Evolutionary conservation across 2,329 filamentous ascomycete genomes (phyloP), one percentile per base, ranked within the genome.

Genomic region (Plectosphaerella cucumerina): DNA sequence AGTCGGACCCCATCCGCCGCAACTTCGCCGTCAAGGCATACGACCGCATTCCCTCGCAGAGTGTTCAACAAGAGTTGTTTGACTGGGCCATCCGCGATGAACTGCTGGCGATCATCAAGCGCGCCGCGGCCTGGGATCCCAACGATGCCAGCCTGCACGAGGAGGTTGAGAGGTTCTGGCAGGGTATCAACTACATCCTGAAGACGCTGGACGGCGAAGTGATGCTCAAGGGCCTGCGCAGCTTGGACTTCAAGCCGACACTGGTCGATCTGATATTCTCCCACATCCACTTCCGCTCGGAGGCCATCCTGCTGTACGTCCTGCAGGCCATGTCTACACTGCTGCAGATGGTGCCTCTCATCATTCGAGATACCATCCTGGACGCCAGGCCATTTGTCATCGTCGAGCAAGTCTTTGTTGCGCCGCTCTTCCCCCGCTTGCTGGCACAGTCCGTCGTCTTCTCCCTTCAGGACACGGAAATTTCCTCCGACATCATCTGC

Each of bases 331-430:
- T 96, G 54, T 82, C 81, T 43, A 75, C 75, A 12, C 77, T 97
- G 15, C 74, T 97, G 48, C 80, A 85, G 56, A 91, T 89, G 59
- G 87, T 89, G 0, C 80, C 90, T 0, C 81, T 80, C 50, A 87
- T 89, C 43, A 94, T 97, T 60, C 97, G 93, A 93, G 87, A 90
- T 60, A 86, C 90, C 2, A 86, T 96, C 70, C 86, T 88, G 47
- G 82, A 90, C 26, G 89, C 93, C 47, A 87, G 89, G 1, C 87
- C 90, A 3, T 85, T 85, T 41, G 84, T 86, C 33, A 83, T 97
- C 45, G 83, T 90, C n/a, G 91, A 97, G 63, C 81, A 91, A 56
- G 81, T 96, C 42, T 89, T 94, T 60, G 82, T 80, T 52, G 91
- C 87, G 55, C 84, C 85, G 8, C 76, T 81, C 4, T 83, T 89